Conservation (phyloP, 169 alveolate genomes). For the Eimeria acervulina region DNA sequence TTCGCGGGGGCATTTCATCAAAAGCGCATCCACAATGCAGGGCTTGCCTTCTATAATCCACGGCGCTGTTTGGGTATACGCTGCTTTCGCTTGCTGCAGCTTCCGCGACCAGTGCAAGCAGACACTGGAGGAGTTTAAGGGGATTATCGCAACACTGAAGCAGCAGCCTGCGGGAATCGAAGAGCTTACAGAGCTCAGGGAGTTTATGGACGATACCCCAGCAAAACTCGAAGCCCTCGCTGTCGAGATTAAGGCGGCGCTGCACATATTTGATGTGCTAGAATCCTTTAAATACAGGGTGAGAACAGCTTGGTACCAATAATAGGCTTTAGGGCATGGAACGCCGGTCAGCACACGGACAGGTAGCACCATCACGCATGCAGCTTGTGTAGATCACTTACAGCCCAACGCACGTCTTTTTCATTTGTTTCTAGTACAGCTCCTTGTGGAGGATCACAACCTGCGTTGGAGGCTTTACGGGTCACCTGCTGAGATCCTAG, state of each 20-base stretch:
- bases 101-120: slow-evolving; percentile 92
- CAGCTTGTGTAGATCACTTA: slow-evolving; percentile 46
- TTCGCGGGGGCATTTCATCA: background rate
- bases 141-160: slow-evolving; percentile 91
- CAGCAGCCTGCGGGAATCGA: slow-evolving; percentile 94
- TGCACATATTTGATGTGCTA: slow-evolving; percentile 91
- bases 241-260: slow-evolving; percentile 91
- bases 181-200: slow-evolving; percentile 92
- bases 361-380: background rate
- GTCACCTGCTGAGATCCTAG: slow-evolving; percentile 92
- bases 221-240: slow-evolving; percentile 90
- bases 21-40: background rate
- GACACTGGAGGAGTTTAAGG: slow-evolving; percentile 90
- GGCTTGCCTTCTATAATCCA: background rate
- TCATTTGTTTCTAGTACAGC: slow-evolving; percentile 77
- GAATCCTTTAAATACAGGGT: slow-evolving; percentile 88
- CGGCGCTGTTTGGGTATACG: background rate
- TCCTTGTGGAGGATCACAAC: slow-evolving; percentile 91
- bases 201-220: slow-evolving; percentile 92
- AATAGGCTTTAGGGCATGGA: background rate
- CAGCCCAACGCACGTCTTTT: background rate
- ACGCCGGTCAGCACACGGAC: background rate
- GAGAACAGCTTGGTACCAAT: background rate
- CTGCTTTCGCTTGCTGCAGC: slow-evolving; percentile 57
- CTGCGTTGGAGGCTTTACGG: slow-evolving; percentile 94